Evolutionary conservation across 192 early-diverging fungal genomes (phyloP).

Genomic region (Martensiomyces pterosporus): DNA sequence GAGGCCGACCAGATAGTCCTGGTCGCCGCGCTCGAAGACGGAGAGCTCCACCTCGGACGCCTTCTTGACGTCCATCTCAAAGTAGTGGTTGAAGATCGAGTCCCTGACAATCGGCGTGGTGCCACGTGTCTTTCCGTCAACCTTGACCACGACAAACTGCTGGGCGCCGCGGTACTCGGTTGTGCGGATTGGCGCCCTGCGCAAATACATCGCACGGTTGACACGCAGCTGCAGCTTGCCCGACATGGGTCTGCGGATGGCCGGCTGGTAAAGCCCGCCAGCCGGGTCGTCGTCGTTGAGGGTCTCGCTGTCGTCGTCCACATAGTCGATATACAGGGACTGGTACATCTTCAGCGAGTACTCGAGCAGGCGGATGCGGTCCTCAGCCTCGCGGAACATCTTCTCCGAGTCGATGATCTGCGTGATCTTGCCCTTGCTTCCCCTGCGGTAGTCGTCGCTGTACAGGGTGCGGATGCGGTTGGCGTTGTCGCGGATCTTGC

Average conservation of each 20-base stretch:
- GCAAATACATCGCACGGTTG: conserved; percentile 56
- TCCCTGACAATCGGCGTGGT: conserved; percentile 70
- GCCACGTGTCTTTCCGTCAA: conserved; percentile 77
- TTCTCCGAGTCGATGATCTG: conserved; percentile 40
- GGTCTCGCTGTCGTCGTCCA: conserved; percentile 71
- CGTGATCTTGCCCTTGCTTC: conserved; percentile 49
- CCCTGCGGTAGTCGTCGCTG: conserved; percentile 45
- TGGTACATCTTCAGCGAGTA: conserved; percentile 81
- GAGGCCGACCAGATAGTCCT: conserved; percentile 72
- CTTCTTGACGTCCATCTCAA: conserved; percentile 84
- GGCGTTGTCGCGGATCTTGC: conserved; percentile 71
- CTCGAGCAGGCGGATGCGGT: conserved; percentile 70
- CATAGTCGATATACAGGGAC: conserved; percentile 74
- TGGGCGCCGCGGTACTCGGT: conserved; percentile 56
- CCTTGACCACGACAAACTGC: conserved; percentile 71
- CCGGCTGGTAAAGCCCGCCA: conserved; percentile 46
- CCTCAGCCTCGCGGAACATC: conserved; percentile 57
- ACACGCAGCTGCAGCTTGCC: conserved; percentile 69
- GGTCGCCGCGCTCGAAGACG: conserved; percentile 78
- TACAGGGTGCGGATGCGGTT: conserved; percentile 44
- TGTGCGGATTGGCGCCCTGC: conserved; percentile 54
- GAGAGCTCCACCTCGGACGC: conserved; percentile 90
- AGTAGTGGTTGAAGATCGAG: conserved; percentile 78
- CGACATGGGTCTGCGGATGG: conserved; percentile 64
- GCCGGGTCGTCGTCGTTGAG: conserved; percentile 13